These are phyloP conservation scores for Suillus subalutaceus DNA, from an alignment of 768 basidiomycete genomes.

Conservation along the genomic window DNA sequence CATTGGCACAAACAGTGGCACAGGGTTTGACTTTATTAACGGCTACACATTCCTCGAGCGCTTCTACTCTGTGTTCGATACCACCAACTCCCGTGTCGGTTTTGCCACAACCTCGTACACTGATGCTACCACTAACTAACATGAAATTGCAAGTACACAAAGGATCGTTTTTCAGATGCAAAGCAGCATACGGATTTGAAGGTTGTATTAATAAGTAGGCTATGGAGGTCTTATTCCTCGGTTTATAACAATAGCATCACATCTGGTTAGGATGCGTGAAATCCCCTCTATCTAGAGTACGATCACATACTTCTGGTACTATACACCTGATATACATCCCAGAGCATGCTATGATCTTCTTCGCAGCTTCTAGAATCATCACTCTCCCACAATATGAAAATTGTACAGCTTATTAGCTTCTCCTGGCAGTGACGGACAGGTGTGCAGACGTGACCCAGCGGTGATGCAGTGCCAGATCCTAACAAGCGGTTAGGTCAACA, in stretches of 20 bases:
- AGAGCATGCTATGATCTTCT: not conserved
- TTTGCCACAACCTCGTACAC: conserved; percentile 34
- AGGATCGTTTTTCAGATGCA: not conserved
- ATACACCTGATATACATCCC: not conserved
- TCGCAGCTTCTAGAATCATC: not conserved
- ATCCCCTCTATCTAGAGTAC: not conserved
- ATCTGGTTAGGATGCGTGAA: not conserved
- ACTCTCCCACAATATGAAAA: too few relatives aligned
- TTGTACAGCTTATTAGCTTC: not conserved
- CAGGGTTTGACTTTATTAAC: conserved; percentile 59
- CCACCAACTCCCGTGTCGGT: conserved; percentile 47
- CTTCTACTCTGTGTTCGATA: conserved; percentile 70
- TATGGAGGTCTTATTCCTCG: not conserved
- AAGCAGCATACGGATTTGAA: not conserved
- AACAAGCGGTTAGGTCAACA: too few relatives aligned
- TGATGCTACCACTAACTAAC: conserved; percentile 32
- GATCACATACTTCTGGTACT: not conserved
- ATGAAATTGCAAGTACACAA: not conserved
- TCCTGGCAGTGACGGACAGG: too few relatives aligned
- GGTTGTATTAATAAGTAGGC: not conserved
- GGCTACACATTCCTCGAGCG: conserved; percentile 59
- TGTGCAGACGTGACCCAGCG: too few relatives aligned
- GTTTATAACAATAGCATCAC: not conserved
- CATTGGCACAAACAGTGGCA: conserved; percentile 42
- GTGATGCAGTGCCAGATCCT: too few relatives aligned